These are phyloP conservation scores for Incumbomyces delicatus DNA, from an alignment of 2,329 filamentous ascomycete species.

Conservation along the genomic window DNA sequence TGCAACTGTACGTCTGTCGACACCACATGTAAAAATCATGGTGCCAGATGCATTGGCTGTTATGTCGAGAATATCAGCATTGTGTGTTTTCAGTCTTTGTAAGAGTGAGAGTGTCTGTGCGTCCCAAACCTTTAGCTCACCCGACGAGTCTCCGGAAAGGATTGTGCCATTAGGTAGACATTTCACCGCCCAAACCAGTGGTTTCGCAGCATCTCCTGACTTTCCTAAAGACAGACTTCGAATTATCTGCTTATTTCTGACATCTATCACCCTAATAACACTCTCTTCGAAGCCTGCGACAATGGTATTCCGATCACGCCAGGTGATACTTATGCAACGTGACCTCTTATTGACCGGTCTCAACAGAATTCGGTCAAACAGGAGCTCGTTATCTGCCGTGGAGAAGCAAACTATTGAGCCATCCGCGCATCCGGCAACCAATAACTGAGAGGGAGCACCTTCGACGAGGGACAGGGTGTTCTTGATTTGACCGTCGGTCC, in stretches of 20 bases:
- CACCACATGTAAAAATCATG: constrained; percentile 78
- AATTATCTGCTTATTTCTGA: constrained; percentile 63
- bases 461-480: constrained; percentile 28
- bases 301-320: constrained; percentile 72
- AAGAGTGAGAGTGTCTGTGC: constrained; percentile 81
- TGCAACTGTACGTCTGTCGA: constrained; percentile 77
- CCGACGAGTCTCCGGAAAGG: constrained; percentile 87
- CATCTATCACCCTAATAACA: constrained; percentile 84
- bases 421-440: constrained; percentile 84
- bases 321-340: constrained; percentile 82
- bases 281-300: constrained; percentile 94
- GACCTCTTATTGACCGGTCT: constrained; percentile 67
- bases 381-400: constrained; percentile 72
- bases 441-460: constrained; percentile 45
- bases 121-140: constrained; percentile 88
- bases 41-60: constrained; percentile 70
- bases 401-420: constrained; percentile 81
- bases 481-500: constrained; percentile 29
- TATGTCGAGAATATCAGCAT: constrained; percentile 84
- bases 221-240: constrained; percentile 78
- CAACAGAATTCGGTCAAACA: constrained; percentile 65
- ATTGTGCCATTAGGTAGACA: constrained; percentile 80
- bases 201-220: constrained; percentile 72
- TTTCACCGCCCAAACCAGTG: constrained; percentile 89
- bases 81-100: constrained; percentile 77